A percentile compares a stretch with the other conserved stretches of the same genome.
Conservation (phyloP, 805 yeast genomes). For the Candida tallmaniae region DNA sequence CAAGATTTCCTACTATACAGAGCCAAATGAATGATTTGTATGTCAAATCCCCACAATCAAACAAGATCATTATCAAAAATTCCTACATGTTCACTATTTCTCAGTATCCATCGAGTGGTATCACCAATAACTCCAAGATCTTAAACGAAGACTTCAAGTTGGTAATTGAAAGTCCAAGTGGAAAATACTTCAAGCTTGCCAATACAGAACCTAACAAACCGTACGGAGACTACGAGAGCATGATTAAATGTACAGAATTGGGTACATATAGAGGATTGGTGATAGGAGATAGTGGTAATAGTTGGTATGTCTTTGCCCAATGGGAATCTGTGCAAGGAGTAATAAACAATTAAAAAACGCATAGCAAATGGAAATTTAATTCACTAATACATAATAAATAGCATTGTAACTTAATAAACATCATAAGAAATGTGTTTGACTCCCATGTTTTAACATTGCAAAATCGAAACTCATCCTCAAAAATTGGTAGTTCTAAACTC, state of each 20-base stretch:
- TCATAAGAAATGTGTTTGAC: too few relatives aligned
- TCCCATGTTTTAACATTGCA: too few relatives aligned
- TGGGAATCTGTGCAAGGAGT: conserved; percentile 59
- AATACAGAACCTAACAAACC: conserved; percentile 45
- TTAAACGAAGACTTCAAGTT: conserved; percentile 47
- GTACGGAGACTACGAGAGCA: conserved; percentile 56
- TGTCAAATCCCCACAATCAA: conserved; percentile 79
- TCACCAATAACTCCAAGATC: conserved; percentile 32
- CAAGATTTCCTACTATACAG: conserved; percentile 66
- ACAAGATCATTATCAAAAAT: conserved; percentile 49
- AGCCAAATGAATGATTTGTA: conserved; percentile 72
- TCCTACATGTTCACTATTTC: conserved; percentile 61
- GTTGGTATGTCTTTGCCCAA: conserved; percentile 89
- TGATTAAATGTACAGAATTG: conserved; percentile 57
- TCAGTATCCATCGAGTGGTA: conserved; percentile 55
- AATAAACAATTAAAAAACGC: conserved; percentile 5
- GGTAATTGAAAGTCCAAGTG: conserved; percentile 81
- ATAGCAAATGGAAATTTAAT: too few relatives aligned
- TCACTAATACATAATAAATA: too few relatives aligned
- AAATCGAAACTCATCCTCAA: too few relatives aligned
- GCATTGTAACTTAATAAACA: too few relatives aligned
- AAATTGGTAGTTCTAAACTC: too few relatives aligned
- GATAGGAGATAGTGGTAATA: conserved; percentile 66
- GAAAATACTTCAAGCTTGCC: conserved; percentile 60
- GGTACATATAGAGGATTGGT: conserved; percentile 86